Evolutionary conservation across 2,329 filamentous ascomycete species (phyloP).

Genomic region (Alternaria rosae): DNA sequence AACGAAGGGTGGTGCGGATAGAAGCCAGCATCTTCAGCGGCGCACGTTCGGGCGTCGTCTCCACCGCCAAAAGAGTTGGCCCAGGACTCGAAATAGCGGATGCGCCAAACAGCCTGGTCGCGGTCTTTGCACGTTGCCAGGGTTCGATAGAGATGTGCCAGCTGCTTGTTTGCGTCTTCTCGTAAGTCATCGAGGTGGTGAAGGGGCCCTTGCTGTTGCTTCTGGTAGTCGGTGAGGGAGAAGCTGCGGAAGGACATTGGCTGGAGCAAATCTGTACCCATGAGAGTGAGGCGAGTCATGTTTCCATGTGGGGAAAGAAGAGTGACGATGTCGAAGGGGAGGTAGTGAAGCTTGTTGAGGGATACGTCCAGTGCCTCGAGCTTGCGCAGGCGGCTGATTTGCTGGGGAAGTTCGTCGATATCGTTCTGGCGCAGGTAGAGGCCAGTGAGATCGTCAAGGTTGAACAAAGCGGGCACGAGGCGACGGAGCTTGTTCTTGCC

Average conservation of each 20-base stretch:
- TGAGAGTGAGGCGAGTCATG: slow-evolving; percentile 18
- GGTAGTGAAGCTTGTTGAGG: slow-evolving; percentile 29
- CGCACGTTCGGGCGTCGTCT: not conserved
- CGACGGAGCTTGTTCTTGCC: slow-evolving; percentile 28
- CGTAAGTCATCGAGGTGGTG: slow-evolving; percentile 4
- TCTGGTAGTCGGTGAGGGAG: not conserved
- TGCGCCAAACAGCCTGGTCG: slow-evolving; percentile 23
- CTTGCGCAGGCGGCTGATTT: slow-evolving; percentile 29
- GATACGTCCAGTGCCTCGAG: slow-evolving; percentile 33
- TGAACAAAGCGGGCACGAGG: slow-evolving; percentile 36
- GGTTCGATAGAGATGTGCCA: slow-evolving; percentile 11
- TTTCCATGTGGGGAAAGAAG: slow-evolving; percentile 27
- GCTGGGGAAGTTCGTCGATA: slow-evolving; percentile 38
- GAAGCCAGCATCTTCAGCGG: slow-evolving; percentile 4
- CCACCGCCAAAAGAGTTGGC: slow-evolving; percentile 9
- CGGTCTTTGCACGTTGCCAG: slow-evolving; percentile 15
- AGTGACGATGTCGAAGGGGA: slow-evolving; percentile 38
- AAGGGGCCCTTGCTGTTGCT: not conserved
- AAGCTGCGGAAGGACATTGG: slow-evolving; percentile 14
- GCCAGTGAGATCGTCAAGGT: slow-evolving; percentile 32
- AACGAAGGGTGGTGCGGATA: slow-evolving; percentile 20
- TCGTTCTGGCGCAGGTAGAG: slow-evolving; percentile 34
- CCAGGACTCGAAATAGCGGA: slow-evolving; percentile 26
- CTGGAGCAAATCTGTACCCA: slow-evolving; percentile 27
- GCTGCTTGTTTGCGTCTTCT: slow-evolving; percentile 7